A percentile compares a stretch with the other conserved stretches of the same genome.
phyloP scores from a whole-genome alignment of 768 basidiomycete species.

The Phlebiopsis gigantea region DNA sequence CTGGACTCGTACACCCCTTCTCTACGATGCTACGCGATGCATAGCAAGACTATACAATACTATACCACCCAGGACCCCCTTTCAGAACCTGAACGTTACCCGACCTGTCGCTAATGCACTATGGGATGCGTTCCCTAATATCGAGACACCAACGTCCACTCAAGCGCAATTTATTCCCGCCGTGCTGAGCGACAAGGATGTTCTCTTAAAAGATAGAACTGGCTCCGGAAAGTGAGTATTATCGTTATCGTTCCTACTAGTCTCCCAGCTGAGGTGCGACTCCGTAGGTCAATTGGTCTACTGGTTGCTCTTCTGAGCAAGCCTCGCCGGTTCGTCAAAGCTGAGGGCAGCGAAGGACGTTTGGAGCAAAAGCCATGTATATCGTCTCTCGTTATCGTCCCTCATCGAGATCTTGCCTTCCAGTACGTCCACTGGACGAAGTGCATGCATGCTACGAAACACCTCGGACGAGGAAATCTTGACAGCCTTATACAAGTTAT shows the following conservation, averaged over 20 bases:
- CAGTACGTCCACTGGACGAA: constrained; percentile 66
- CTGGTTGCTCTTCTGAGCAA: constrained; percentile 62
- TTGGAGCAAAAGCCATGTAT: constrained; percentile 26
- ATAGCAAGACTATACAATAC: not conserved
- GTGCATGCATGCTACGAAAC: constrained; percentile 33
- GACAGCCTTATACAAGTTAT: constrained; percentile 52
- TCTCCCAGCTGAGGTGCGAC: not conserved
- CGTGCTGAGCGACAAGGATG: constrained; percentile 48
- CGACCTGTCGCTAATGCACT: constrained; percentile 44
- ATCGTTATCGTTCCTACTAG: not conserved
- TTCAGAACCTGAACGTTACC: constrained; percentile 50
- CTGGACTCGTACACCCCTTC: not conserved
- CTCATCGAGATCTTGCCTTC: constrained; percentile 67
- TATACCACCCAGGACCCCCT: constrained; percentile 21
- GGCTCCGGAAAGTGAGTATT: constrained; percentile 71
- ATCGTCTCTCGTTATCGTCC: constrained; percentile 60
- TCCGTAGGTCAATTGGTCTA: constrained; percentile 63
- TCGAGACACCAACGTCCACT: constrained; percentile 50
- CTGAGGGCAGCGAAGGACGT: not conserved
- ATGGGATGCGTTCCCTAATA: constrained; percentile 54
- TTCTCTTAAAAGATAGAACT: constrained; percentile 65
- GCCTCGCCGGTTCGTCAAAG: constrained; percentile 26
- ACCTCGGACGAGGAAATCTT: constrained; percentile 27
- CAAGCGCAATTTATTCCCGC: constrained; percentile 62
- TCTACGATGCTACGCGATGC: not conserved